Base-by-base conservation (phyloP, 257 asterid genomes). In the Coffea canephora region DNA sequence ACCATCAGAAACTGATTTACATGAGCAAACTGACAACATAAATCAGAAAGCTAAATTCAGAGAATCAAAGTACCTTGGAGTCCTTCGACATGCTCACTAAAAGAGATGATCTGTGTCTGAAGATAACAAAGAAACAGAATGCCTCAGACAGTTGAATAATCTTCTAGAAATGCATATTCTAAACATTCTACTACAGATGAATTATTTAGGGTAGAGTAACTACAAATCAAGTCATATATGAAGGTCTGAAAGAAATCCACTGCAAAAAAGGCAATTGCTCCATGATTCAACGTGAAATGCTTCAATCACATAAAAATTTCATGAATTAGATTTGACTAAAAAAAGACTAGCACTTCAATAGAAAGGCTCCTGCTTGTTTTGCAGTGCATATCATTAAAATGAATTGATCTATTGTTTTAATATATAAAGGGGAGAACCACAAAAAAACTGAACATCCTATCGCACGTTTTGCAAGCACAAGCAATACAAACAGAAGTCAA, bases 41-140 rank as follows among this genome's bases (percentile, higher is more conserved):
- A 78, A 41, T 6, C 62, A 73, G 69, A 65, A 48, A 64, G 18
- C 18, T 27, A 25, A 76, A 41, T 45, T 45, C 21, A 78, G 25
- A 73, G 45, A 79, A 68, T 75, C 48, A 61, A 15, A 80, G 78
- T 86, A 92, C 97, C 97, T 92, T 94, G 77, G 96, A 94, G 81
- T 94, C 87, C 90, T 77, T 88, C 55, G 95, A 90, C 81, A 90
- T 84, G 89, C 97, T 92, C 77, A 89, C 92, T 71, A 94, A 77
- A 78, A 92, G 91, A 78, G 93, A 90, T 83, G 91, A 36, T 85
- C 83, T 91, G 83, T 94, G 91, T 91, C 96, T 94, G 91, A 77
- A 81, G 79, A 78, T 80, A 36, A 71, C 70, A 70, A 74, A 64
- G 77, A 77, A 21, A 15, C 59, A 57, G 48, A 48, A 27, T 15